Evolutionary conservation across 169 alveolate species (phyloP).

Genomic region (Perkinsus chesapeaki): DNA sequence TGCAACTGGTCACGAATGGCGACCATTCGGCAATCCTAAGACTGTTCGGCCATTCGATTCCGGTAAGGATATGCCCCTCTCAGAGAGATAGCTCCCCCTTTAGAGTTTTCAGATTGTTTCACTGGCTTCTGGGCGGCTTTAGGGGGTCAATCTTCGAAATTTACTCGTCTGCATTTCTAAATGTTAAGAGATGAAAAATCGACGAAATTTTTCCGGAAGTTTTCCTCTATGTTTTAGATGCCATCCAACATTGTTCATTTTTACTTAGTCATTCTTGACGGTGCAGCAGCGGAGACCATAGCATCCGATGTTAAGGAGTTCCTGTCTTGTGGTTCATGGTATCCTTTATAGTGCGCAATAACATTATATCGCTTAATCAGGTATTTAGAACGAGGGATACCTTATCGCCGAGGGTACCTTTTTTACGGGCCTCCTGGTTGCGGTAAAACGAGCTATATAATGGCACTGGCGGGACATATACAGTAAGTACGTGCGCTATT

Average conservation of each 20-base stretch:
- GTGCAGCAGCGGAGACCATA: conserved; percentile 7
- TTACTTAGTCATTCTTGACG: conserved; percentile 47
- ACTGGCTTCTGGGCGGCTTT: no score
- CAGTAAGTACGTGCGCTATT: no score
- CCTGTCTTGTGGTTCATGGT: background rate
- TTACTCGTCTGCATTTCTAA: no score
- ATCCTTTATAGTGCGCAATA: no score
- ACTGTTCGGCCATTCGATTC: conserved; percentile 43
- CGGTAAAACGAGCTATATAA: conserved; percentile 64
- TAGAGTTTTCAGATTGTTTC: no score
- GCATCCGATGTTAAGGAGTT: background rate
- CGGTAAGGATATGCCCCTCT: background rate
- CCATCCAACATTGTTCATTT: background rate
- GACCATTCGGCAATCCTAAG: conserved; percentile 56
- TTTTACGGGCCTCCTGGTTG: conserved; percentile 74
- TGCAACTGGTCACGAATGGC: conserved; percentile 54
- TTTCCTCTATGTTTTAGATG: background rate
- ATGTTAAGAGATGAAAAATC: no score
- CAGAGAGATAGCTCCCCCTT: no score
- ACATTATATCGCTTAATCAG: conserved; percentile 34
- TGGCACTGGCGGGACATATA: conserved; percentile 60
- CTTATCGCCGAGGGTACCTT: conserved; percentile 64
- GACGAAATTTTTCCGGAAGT: no score
- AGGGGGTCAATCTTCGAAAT: no score
- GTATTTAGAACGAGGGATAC: conserved; percentile 61